A percentile compares a stretch with the other conserved stretches of the same genome.
Evolutionary conservation across 768 basidiomycete genomes (phyloP).

Genomic region (Leccinum subtestaceum): DNA sequence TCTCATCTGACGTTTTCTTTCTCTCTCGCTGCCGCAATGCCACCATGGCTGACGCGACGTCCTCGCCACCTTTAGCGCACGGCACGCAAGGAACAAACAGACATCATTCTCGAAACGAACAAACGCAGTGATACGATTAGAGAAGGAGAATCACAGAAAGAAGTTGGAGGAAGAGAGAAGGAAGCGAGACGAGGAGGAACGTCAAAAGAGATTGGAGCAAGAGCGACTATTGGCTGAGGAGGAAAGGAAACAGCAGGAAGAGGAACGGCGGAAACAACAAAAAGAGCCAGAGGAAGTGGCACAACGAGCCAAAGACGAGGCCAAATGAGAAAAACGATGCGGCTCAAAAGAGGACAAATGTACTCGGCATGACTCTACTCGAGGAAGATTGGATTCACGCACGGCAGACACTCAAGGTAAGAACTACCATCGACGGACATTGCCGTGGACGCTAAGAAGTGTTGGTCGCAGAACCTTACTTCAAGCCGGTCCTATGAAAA

Average conservation of each 20-base stretch:
- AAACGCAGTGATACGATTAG: constrained; percentile 48
- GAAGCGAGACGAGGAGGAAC: constrained; percentile 47
- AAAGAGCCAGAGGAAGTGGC: constrained; percentile 25
- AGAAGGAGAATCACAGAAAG: constrained; percentile 57
- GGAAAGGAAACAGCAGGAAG: constrained; percentile 39
- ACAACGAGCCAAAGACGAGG: constrained; percentile 34
- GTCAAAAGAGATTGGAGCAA: constrained; percentile 47
- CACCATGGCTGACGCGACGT: neutral
- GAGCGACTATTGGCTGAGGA: constrained; percentile 42
- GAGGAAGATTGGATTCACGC: constrained; percentile 65
- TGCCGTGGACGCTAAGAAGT: constrained; percentile 24
- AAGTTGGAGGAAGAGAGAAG: constrained; percentile 57
- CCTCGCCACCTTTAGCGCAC: constrained; percentile 29
- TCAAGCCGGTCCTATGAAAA: constrained; percentile 61
- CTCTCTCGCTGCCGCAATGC: neutral
- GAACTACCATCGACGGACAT: constrained; percentile 18
- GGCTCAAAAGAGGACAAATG: constrained; percentile 39
- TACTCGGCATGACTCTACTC: constrained; percentile 51
- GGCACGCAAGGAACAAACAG: constrained; percentile 36
- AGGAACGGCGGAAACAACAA: constrained; percentile 38
- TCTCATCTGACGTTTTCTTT: neutral
- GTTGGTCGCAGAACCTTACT: constrained; percentile 41
- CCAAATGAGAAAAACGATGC: constrained; percentile 25
- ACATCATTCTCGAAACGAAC: constrained; percentile 19
- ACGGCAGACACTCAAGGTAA: constrained; percentile 52